Percentiles rank a stretch among this genome's conserved stretches.
Conservation (phyloP, 257 asterid species). For the Solanum chiquidenum region DNA sequence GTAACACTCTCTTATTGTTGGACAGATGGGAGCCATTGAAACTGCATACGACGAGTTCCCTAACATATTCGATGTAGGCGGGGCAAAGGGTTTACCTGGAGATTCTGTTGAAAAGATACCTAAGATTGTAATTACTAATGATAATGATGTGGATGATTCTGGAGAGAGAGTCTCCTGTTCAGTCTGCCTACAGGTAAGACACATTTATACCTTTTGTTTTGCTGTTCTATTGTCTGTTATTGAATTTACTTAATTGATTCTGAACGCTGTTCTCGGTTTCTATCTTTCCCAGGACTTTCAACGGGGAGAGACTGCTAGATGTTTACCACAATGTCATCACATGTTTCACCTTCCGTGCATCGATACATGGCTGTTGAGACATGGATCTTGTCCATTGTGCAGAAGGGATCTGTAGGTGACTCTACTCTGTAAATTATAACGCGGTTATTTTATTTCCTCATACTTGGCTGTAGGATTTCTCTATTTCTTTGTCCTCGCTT, state of each 20-base stretch:
- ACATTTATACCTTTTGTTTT: background rate
- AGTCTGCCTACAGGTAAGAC: slow-evolving; percentile 91
- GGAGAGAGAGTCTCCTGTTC: slow-evolving; percentile 88
- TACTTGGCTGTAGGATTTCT: slow-evolving; percentile 25
- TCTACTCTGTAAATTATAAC: background rate
- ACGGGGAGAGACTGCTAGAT: slow-evolving; percentile 70
- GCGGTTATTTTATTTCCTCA: slow-evolving; percentile 24
- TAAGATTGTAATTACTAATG: slow-evolving; percentile 45
- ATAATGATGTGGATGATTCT: slow-evolving; percentile 50
- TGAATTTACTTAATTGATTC: background rate
- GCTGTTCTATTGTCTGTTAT: background rate
- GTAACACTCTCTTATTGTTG: background rate
- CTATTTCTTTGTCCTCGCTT: slow-evolving; percentile 15
- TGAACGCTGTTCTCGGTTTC: background rate
- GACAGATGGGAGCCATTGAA: slow-evolving; percentile 93
- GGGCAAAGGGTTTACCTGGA: slow-evolving; percentile 77
- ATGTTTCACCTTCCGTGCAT: slow-evolving; percentile 92
- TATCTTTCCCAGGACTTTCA: slow-evolving; percentile 63
- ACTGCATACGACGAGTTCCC: slow-evolving; percentile 63
- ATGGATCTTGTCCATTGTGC: slow-evolving; percentile 96
- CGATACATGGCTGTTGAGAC: slow-evolving; percentile 91
- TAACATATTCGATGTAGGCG: slow-evolving; percentile 82
- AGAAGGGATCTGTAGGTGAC: slow-evolving; percentile 73
- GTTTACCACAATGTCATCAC: slow-evolving; percentile 87
- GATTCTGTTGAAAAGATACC: slow-evolving; percentile 90